Percentiles rank a stretch among this genome's conserved stretches.
These are phyloP conservation scores for Verruconis gallopava DNA, from an alignment of 2,329 filamentous ascomycete species.

Conservation along the genomic window DNA sequence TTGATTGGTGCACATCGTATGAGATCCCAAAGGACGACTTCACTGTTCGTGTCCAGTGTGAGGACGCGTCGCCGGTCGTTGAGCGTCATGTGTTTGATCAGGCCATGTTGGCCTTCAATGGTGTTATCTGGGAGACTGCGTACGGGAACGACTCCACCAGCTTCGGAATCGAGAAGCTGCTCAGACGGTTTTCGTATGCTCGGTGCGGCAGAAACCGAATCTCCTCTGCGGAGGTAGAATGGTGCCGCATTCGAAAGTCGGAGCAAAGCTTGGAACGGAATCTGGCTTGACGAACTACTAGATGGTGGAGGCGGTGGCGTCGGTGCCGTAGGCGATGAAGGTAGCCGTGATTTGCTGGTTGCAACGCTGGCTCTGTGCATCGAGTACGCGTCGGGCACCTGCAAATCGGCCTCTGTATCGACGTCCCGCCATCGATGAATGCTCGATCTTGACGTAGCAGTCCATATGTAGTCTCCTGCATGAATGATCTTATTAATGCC, in stretches of 20 bases:
- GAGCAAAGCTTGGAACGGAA: conserved; percentile 66
- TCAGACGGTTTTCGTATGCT: conserved; percentile 46
- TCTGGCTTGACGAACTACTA: conserved; percentile 30
- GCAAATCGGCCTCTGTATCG: conserved; percentile 61
- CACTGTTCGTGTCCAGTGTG: conserved; percentile 87
- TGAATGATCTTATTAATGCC: conserved; percentile 54
- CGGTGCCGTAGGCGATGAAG: conserved; percentile 23
- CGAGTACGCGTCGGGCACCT: conserved; percentile 36
- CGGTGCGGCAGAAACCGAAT: conserved; percentile 38
- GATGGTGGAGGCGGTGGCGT: conserved; percentile 21
- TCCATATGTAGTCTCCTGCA: conserved; percentile 72
- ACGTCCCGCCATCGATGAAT: conserved; percentile 88
- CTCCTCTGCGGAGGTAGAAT: conserved; percentile 45
- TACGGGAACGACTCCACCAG: conserved; percentile 27
- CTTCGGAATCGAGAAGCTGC: conserved; percentile 37
- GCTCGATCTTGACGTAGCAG: conserved; percentile 76
- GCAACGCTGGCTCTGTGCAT: conserved; percentile 42
- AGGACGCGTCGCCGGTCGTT: conserved; percentile 83
- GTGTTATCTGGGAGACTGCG: conserved; percentile 33
- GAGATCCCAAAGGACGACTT: conserved; percentile 90
- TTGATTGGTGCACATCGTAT: conserved; percentile 67
- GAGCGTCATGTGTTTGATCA: conserved; percentile 84
- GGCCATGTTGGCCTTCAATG: conserved; percentile 86
- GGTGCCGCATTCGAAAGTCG: conserved; percentile 72
- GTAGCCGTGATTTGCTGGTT: conserved; percentile 27